Evolutionary conservation across 768 basidiomycete species (phyloP).

Genomic region (Gymnopilus dilepis): DNA sequence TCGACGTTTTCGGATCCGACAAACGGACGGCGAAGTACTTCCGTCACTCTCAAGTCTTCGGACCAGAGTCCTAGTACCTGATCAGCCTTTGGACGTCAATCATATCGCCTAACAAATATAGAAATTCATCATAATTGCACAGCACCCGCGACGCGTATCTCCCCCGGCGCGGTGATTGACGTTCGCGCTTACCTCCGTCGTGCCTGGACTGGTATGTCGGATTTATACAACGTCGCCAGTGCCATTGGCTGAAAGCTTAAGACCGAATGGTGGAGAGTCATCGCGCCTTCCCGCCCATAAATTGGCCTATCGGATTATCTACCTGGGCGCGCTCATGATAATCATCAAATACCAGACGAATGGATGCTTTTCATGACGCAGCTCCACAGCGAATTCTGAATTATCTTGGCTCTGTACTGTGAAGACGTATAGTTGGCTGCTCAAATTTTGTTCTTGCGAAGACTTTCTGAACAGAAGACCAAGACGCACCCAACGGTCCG

Average conservation of each 20-base stretch:
- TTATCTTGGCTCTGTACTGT: too few relatives aligned
- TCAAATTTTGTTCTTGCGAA: too few relatives aligned
- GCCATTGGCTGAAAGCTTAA: neutral
- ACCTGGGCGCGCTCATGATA: neutral
- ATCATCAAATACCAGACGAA: neutral
- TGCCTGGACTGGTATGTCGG: neutral
- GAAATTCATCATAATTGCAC: neutral
- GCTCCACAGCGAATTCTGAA: too few relatives aligned
- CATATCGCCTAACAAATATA: neutral
- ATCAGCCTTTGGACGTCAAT: neutral
- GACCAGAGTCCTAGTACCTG: neutral
- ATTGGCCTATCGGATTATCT: neutral
- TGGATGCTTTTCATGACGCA: neutral
- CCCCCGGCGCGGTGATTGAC: neutral
- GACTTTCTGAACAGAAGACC: too few relatives aligned
- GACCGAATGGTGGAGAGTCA: neutral
- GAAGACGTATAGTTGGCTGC: too few relatives aligned
- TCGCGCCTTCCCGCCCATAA: neutral
- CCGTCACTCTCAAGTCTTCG: neutral
- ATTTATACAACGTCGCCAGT: neutral
- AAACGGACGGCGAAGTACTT: neutral
- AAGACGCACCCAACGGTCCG: too few relatives aligned
- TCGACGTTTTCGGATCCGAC: neutral
- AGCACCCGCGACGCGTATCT: neutral
- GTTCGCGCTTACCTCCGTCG: neutral